Base-by-base conservation (phyloP, 192 early-diverging fungal species). In the Entomortierella lignicola region DNA sequence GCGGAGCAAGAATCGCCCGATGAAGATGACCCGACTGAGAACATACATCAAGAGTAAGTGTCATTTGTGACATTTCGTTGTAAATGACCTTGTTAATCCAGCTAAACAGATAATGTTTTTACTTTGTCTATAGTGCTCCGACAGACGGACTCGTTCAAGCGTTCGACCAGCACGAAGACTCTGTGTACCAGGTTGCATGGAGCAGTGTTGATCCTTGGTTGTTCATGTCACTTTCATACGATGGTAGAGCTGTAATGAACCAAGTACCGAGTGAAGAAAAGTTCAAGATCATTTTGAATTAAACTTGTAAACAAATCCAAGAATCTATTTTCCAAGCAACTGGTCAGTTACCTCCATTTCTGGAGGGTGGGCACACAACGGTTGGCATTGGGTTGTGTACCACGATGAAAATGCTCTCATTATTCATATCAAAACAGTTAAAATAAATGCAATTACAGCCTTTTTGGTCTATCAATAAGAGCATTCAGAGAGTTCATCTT, bases 161-260 rank as follows among this genome's bases (percentile, higher is more conserved):
- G n/a, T 98, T 90, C 71, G 94, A 97, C 37, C 95, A 97, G 70
- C 97, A 97, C 80, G 96, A 99, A 77, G 94, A 97, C 55, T 94
- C 92, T 66, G 96, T 99, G 3, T 98, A 98, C 69, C 82, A 92
- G 7, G 92, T 91, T 3, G 89, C 92, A 21, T 99, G 97, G 97
- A 97, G 96, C 54, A 83, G 82, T 7, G 89, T 89, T 0, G 96
- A 97, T 81, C 93, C 95, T 1, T 99, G 97, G 97, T 85, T 96
- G 15, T 99, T 97, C 88, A 92, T 93, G 21, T 97, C 95, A 4
- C 72, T 97, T 27, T 98, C 96, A 27, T 95, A 95, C 82, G 96
- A 96, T 79, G 97, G 97, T 12, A 89, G 95, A 15, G 86, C 96
- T n/a, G 94, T 96, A 26, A 90, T 99, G 53, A 99, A 95, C 80